A percentile compares a stretch with the other conserved stretches of the same genome.
phyloP scores from a whole-genome alignment of 2,329 filamentous ascomycete species.

The Fusarium cicatricum region DNA sequence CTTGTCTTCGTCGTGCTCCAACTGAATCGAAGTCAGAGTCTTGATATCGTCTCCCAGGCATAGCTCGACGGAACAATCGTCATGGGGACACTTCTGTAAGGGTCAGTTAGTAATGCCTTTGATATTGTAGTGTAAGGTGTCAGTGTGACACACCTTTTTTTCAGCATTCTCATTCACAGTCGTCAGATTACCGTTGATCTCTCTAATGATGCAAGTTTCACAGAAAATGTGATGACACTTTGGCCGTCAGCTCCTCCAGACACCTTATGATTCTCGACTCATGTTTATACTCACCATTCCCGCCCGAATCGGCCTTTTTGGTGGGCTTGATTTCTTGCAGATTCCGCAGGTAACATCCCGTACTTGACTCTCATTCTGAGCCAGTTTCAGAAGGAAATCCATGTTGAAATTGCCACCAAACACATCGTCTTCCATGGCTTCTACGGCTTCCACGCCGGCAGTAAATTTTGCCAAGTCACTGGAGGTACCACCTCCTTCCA shows the following conservation, averaged over 20 bases:
- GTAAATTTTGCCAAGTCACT: no score
- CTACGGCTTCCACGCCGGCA: no score
- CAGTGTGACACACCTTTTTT: no score
- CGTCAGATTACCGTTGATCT: fast-evolving
- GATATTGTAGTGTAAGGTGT: no score
- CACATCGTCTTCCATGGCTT: no score
- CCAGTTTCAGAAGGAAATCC: constrained; percentile 9
- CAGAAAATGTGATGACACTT: constrained; percentile 50
- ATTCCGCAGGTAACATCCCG: constrained; percentile 1
- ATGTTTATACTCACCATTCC: constrained; percentile 11
- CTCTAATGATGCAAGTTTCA: constrained; percentile 23
- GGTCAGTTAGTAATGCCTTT: not conserved
- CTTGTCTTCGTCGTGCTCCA: fast-evolving
- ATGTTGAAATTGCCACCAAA: constrained; percentile 38
- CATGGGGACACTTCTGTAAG: not conserved
- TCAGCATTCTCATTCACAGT: no score
- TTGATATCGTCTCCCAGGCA: not conserved
- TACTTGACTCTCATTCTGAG: constrained; percentile 16
- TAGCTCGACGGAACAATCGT: not conserved
- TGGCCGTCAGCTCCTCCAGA: constrained; percentile 7
- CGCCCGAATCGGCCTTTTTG: not conserved
- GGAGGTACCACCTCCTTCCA: no score
- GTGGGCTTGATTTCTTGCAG: not conserved
- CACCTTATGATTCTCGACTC: not conserved
- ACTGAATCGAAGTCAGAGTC: not conserved